Base-by-base conservation (phyloP, 306 rosid species). In the Medicago lupulina region DNA sequence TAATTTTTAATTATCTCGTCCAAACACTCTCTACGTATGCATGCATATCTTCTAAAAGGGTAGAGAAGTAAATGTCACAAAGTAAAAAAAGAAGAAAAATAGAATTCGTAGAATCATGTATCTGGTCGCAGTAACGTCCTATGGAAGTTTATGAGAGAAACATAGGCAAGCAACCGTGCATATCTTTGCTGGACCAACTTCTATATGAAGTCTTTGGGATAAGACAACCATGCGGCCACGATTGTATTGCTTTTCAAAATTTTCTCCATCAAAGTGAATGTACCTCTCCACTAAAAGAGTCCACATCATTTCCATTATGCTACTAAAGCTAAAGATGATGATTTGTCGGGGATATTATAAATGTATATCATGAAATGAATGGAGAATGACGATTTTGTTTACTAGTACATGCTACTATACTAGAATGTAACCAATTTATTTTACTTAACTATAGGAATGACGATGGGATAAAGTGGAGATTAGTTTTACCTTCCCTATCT, bases 221-320 rank as follows among this genome's bases (percentile, higher is more conserved):
- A 60, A 28, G 66, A 60, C 41, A 60, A 25, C 41, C 66, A 60
- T 1, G 66, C 66, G 28, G 17, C 4, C 40, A 28, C 17, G 6
- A 3, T 58, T 23, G 16, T 58, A 1, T 10, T 58, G 34, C 66
- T 60, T 28, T 60, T 23, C 4, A 6, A 59, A 23, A 11, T 23
- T 59, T 59, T 60, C 66, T 60, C 66, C 41, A 60, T 60, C 9
- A 60, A 28, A 28, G 9, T 54, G 10, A 25, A 6, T 60, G 66
- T 28, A 60, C 41, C 41, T 28, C 41, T 60, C 40, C 41, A 60
- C 66, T 60, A 60, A 60, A 60, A 14, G 31, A 60, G 41, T 60
- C 66, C 40, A 60, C 41, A 60, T 60, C 41, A 60, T 4, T 60
- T 60, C 18, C 66, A 60, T 28, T 60, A 60, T 60, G 9, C 8